Conservation (phyloP, 1,284 basidiomycete species). For the Leccinum pallidistipes region DNA sequence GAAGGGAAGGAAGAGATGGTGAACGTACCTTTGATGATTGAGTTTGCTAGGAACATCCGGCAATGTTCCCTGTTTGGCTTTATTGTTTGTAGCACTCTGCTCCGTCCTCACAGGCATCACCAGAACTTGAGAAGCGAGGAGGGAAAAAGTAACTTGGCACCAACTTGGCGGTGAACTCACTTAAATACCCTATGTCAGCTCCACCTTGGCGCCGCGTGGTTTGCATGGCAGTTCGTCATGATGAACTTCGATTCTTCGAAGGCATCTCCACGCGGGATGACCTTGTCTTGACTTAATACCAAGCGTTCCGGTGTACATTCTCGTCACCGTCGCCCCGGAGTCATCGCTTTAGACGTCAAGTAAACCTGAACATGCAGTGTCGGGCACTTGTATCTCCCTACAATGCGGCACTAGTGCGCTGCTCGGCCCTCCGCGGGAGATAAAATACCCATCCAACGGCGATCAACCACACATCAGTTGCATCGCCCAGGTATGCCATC, state of each 20-base stretch:
- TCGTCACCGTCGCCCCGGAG: background rate
- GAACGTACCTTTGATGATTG: conserved; percentile 24
- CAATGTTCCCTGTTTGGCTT: conserved; percentile 29
- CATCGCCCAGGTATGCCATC: background rate
- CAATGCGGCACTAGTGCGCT: conserved; percentile 20
- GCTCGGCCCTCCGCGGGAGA: background rate
- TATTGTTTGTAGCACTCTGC: conserved; percentile 21
- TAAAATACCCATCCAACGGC: background rate
- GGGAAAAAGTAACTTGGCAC: background rate
- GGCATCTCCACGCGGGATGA: background rate
- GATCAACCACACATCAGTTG: background rate
- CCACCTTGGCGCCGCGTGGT: conserved; percentile 26
- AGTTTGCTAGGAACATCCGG: conserved; percentile 15
- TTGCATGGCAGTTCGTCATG: background rate
- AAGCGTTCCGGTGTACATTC: background rate
- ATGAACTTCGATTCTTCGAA: background rate
- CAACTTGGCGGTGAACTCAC: background rate
- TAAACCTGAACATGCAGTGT: no score
- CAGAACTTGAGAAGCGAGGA: background rate
- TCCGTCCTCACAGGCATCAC: conserved; percentile 5
- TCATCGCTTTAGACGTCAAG: no score
- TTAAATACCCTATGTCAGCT: conserved; percentile 1
- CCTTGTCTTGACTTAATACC: background rate
- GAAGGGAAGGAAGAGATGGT: conserved; percentile 1
- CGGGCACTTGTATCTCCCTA: conserved; percentile 1